phyloP scores from a whole-genome alignment of 306 rosid genomes.

The Trichosanthes cucumerina region DNA sequence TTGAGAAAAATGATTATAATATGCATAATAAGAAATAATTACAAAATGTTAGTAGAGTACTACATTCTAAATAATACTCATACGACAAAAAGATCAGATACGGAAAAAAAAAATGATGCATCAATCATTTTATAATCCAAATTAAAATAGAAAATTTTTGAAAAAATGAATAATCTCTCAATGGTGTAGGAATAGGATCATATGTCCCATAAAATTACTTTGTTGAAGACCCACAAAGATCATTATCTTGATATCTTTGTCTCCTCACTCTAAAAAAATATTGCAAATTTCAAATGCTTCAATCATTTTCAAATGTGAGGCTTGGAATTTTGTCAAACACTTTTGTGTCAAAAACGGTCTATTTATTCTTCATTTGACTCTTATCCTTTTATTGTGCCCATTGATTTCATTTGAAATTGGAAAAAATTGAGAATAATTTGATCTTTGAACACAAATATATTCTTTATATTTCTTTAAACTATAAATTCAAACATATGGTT shows the following conservation, averaged over 20 bases:
- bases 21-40: too few relatives aligned
- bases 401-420: background rate
- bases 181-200: background rate
- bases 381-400: background rate
- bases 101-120: too few relatives aligned
- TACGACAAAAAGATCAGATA: background rate
- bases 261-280: background rate
- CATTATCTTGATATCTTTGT: background rate
- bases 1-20: background rate
- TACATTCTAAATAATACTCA: background rate
- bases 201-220: background rate
- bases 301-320: conserved; percentile 1
- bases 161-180: background rate
- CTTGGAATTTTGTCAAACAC: conserved; percentile 5
- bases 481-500: background rate
- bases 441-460: background rate
- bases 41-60: background rate
- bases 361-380: background rate
- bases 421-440: background rate
- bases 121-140: background rate
- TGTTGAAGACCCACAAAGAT: background rate
- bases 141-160: background rate
- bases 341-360: background rate
- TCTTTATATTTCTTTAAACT: background rate
- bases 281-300: background rate